Evolutionary conservation across 768 basidiomycete genomes (phyloP).

Genomic region (Xerocomellus amylosporus): DNA sequence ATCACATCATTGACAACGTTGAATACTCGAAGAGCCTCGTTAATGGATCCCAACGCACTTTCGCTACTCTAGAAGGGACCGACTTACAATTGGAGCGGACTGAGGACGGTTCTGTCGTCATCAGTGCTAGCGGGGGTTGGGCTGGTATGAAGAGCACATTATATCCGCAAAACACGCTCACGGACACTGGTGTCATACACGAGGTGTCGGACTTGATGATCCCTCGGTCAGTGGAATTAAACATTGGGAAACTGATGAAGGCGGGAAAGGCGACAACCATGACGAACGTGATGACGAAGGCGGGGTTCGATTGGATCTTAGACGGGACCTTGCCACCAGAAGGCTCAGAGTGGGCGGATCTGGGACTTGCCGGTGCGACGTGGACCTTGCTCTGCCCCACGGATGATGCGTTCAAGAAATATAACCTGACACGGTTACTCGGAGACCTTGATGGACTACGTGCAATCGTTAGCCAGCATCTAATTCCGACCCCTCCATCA

Average conservation of each 20-base stretch:
- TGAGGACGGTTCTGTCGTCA: constrained; percentile 43
- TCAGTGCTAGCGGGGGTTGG: constrained; percentile 78
- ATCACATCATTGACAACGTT: constrained; percentile 77
- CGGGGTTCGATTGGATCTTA: constrained; percentile 87
- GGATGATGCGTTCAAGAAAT: constrained; percentile 85
- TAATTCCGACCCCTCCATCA: constrained; percentile 50
- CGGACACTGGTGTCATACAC: constrained; percentile 88
- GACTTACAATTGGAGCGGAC: constrained; percentile 71
- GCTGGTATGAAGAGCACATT: constrained; percentile 61
- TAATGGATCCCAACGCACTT: constrained; percentile 68
- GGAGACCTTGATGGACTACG: constrained; percentile 52
- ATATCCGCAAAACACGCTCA: constrained; percentile 65
- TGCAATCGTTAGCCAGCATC: constrained; percentile 70
- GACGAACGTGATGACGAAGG: constrained; percentile 76
- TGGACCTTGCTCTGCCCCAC: constrained; percentile 92
- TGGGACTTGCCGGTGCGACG: constrained; percentile 45
- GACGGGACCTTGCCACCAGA: constrained; percentile 80
- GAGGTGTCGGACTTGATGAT: constrained; percentile 82
- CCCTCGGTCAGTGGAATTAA: constrained; percentile 83
- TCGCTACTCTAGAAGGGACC: constrained; percentile 81
- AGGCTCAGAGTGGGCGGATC: constrained; percentile 61
- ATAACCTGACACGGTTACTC: constrained; percentile 77
- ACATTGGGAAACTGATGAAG: constrained; percentile 83
- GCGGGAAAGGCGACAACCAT: constrained; percentile 90
- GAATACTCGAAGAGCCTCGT: constrained; percentile 64